Percentiles rank a stretch among this genome's conserved stretches.
Conservation (phyloP, 73 alveolate species). For the Halteria grandinella region DNA sequence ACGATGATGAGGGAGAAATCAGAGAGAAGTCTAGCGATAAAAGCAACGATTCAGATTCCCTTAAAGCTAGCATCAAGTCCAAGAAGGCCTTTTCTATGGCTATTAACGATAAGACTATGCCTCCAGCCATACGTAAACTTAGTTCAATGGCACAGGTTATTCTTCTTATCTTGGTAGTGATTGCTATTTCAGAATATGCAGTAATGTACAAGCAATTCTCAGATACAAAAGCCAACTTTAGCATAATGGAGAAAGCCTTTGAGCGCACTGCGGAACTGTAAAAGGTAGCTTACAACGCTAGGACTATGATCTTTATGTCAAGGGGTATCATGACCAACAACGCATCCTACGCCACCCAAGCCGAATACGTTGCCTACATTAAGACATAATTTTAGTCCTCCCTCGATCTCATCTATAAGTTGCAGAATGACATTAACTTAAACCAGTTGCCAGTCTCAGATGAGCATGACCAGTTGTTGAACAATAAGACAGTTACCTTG, state of each 20-base stretch:
- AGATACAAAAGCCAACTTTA: constrained; percentile 46
- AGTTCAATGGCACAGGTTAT: constrained; percentile 42
- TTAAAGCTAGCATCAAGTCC: constrained; percentile 33
- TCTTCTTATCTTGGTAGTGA: constrained; percentile 5
- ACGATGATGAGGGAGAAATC: constrained; percentile 2
- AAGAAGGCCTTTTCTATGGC: constrained; percentile 53
- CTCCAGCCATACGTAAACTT: constrained; percentile 44
- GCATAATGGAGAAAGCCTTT: constrained; percentile 5
- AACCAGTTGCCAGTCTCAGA: constrained; percentile 30
- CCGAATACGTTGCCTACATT: neutral
- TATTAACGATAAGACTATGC: constrained; percentile 53
- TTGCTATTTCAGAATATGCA: constrained; percentile 49
- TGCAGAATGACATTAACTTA: constrained; percentile 41
- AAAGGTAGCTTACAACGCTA: constrained; percentile 53
- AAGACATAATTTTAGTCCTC: constrained; percentile 26
- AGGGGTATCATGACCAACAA: constrained; percentile 11
- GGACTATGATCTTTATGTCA: constrained; percentile 32
- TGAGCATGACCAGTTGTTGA: constrained; percentile 29
- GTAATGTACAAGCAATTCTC: constrained; percentile 16
- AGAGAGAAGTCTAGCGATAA: constrained; percentile 24
- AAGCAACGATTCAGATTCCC: constrained; percentile 18
- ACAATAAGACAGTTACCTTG: constrained; percentile 36
- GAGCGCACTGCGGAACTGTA: constrained; percentile 51
- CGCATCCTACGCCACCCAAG: neutral
- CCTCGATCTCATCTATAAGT: constrained; percentile 28